Conservation (phyloP, 192 early-diverging fungal species). For the Borealophlyctis nickersoniae region DNA sequence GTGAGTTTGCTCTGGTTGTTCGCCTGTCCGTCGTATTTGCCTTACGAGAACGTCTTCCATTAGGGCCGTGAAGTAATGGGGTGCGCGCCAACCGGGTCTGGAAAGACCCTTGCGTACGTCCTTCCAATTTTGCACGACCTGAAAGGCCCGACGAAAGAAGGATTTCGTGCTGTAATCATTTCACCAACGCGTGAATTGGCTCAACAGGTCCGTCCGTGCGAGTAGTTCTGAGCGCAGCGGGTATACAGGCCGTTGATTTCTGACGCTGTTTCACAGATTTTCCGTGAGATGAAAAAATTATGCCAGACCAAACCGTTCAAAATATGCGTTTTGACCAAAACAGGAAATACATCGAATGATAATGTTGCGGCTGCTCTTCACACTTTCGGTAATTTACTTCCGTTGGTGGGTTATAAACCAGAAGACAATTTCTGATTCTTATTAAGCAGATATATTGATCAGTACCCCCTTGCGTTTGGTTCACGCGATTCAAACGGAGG, state of each 20-base stretch:
- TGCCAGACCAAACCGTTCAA: slow-evolving; percentile 74
- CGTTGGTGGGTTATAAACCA: no score
- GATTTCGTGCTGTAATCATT: slow-evolving; percentile 87
- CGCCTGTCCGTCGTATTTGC: no score
- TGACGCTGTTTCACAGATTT: no score
- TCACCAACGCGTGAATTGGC: slow-evolving; percentile 95
- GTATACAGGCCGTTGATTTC: no score
- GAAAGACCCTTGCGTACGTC: slow-evolving; percentile 94
- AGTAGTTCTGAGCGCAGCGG: no score
- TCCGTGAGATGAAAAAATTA: slow-evolving; percentile 75
- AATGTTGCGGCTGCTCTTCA: no score
- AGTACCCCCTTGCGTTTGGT: slow-evolving; percentile 91
- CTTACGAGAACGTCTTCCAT: no score
- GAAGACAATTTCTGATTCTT: no score
- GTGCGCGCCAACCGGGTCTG: slow-evolving; percentile 95
- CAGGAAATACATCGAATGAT: slow-evolving; percentile 64
- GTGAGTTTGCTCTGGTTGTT: no score
- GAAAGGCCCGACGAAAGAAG: slow-evolving; percentile 71
- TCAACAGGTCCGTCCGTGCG: slow-evolving; percentile 29
- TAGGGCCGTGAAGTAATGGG: slow-evolving; percentile 92
- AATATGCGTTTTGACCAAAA: slow-evolving; percentile 79
- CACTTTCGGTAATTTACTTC: no score
- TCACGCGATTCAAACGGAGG: slow-evolving; percentile 74
- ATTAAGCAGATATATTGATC: slow-evolving; percentile 94
- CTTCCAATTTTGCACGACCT: slow-evolving; percentile 87